phyloP scores from a whole-genome alignment of 176 grass and related monocot genomes.

The Aegilops bicornis region DNA sequence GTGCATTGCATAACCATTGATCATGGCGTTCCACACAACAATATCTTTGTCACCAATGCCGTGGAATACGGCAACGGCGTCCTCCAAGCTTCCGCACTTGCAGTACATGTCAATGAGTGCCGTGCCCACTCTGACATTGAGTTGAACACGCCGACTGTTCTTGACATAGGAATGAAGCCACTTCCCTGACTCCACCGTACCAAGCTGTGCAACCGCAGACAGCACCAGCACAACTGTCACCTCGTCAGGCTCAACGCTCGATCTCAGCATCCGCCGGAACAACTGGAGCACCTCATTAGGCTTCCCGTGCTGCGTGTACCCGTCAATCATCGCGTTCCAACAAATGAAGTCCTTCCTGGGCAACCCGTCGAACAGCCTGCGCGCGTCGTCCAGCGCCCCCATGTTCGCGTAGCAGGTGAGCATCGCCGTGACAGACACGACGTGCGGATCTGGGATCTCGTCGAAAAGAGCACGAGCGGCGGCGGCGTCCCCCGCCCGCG shows the following conservation, averaged over 20 bases:
- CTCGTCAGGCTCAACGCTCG: conserved; percentile 47
- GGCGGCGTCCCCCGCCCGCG: conserved; percentile 55
- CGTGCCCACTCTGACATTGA: conserved; percentile 74
- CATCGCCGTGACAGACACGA: conserved; percentile 89
- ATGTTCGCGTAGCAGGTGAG: conserved; percentile 76
- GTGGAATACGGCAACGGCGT: conserved; percentile 63
- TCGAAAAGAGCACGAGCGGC: conserved; percentile 78
- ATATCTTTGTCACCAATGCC: conserved; percentile 57
- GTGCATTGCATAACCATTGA: conserved; percentile 85
- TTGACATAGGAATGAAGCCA: conserved; percentile 85
- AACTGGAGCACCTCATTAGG: conserved; percentile 56
- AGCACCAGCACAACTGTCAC: conserved; percentile 60
- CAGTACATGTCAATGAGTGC: conserved; percentile 92
- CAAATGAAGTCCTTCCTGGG: conserved; percentile 64
- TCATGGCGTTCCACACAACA: conserved; percentile 86
- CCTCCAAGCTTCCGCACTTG: conserved; percentile 90
- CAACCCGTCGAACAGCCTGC: conserved; percentile 61
- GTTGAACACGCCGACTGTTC: conserved; percentile 27
- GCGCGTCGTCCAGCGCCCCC: conserved; percentile 57
- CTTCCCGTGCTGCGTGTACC: conserved; percentile 70
- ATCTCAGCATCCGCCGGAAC: conserved; percentile 78
- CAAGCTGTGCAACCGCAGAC: conserved; percentile 66
- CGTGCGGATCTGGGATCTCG: conserved; percentile 52
- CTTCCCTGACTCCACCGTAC: conserved; percentile 55
- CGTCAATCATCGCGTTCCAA: conserved; percentile 97